Conservation (phyloP, 257 asterid species). For the Solanum paucissectum region DNA sequence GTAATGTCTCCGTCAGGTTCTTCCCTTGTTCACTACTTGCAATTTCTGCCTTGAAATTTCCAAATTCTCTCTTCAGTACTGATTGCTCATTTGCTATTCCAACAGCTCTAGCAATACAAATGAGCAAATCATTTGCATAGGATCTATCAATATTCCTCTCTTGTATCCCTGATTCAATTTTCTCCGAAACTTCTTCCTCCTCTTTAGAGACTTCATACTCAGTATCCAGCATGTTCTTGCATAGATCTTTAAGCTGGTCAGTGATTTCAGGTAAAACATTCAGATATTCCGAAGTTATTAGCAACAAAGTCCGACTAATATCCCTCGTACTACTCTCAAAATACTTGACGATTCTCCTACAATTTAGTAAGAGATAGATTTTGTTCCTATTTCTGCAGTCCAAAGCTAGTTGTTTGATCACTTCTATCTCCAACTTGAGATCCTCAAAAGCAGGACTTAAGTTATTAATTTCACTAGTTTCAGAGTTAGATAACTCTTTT, state of each 20-base stretch:
- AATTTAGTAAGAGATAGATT: constrained; percentile 32
- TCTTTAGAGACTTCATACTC: constrained; percentile 5
- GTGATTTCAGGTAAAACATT: constrained; percentile 6
- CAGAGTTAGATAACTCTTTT: constrained; percentile 13
- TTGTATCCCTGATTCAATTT: constrained; percentile 24
- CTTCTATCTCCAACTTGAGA: constrained; percentile 20
- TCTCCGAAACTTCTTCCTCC: constrained; percentile 24
- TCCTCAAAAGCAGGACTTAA: constrained; percentile 2
- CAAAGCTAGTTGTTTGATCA: constrained; percentile 12
- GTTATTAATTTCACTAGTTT: not conserved
- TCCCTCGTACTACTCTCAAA: constrained; percentile 14
- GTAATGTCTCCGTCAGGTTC: constrained; percentile 8
- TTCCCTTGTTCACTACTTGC: constrained; percentile 4
- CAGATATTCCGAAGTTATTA: not conserved
- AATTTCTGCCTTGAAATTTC: constrained; percentile 15
- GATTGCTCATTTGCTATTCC: constrained; percentile 20
- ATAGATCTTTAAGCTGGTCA: constrained; percentile 7
- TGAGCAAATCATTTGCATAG: constrained; percentile 22
- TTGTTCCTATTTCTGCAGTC: constrained; percentile 21
- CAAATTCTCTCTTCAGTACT: constrained; percentile 16
- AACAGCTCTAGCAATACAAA: constrained; percentile 12
- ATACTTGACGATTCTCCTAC: constrained; percentile 17
- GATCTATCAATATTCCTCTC: constrained; percentile 31
- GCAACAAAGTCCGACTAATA: constrained; percentile 10
- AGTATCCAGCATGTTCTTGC: constrained; percentile 23